These are phyloP conservation scores for Rhazya stricta DNA, from an alignment of 257 asterid genomes.

Conservation along the genomic window DNA sequence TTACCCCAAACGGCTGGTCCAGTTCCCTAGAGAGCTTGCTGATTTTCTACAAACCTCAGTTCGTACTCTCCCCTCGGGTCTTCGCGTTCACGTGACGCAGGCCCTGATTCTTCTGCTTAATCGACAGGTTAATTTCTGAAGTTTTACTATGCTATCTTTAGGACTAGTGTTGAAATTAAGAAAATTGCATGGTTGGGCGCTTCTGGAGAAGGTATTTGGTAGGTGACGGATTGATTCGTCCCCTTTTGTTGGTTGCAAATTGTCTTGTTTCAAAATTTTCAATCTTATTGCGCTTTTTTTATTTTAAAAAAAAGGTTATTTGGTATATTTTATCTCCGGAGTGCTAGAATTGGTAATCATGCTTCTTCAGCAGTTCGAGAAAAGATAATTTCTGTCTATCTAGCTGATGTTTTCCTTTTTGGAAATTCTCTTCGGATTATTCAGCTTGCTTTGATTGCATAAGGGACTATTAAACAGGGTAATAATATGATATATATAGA, in stretches of 20 bases:
- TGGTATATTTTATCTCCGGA: neutral
- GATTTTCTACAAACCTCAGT: slow-evolving; percentile 61
- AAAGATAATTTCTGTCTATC: neutral
- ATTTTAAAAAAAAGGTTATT: too few relatives aligned
- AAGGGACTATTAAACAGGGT: neutral
- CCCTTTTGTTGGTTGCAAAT: neutral
- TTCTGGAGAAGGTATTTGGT: neutral
- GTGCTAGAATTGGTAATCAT: neutral
- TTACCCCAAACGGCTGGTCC: slow-evolving; percentile 41
- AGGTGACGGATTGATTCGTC: neutral
- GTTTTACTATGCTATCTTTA: neutral
- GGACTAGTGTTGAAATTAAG: neutral
- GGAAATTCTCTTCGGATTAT: neutral
- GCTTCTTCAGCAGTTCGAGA: neutral
- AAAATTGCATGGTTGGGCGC: neutral
- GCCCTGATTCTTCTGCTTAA: slow-evolving; percentile 71
- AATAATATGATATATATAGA: neutral
- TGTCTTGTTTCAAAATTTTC: neutral
- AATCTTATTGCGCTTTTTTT: neutral
- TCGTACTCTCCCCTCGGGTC: slow-evolving; percentile 54
- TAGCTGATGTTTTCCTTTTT: neutral
- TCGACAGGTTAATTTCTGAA: slow-evolving; percentile 41
- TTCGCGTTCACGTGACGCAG: slow-evolving; percentile 61
- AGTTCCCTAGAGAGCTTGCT: slow-evolving; percentile 58
- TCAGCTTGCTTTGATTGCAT: neutral